Percentiles rank a stretch among this genome's conserved stretches.
Conservation (phyloP, 306 rosid species). For the Rosa persica region DNA sequence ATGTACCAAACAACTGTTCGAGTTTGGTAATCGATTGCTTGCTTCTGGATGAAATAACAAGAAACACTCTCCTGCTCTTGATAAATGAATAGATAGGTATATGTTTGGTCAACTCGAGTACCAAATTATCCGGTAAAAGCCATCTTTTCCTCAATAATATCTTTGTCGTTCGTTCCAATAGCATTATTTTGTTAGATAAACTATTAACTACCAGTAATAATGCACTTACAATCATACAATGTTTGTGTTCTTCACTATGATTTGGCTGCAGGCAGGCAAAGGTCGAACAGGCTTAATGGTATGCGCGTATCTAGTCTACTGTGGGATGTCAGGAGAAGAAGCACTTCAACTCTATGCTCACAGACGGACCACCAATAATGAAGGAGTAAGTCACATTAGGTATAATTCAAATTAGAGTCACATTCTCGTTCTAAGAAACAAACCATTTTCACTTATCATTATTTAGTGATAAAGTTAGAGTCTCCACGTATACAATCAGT, state of each 20-base stretch:
- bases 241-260: background rate
- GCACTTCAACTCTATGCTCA: constrained; percentile 90
- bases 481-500: background rate
- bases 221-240: background rate
- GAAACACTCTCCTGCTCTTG: background rate
- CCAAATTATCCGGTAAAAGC: too few relatives aligned
- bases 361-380: constrained; percentile 84
- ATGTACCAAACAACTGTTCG: background rate
- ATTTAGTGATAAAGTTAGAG: constrained; percentile 13
- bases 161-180: too few relatives aligned
- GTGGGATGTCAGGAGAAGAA: constrained; percentile 81
- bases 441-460: background rate
- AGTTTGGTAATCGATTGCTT: background rate
- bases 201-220: background rate
- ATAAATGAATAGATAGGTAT: background rate
- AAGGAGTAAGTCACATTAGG: constrained; percentile 91
- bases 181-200: background rate
- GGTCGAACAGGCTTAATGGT: constrained; percentile 98
- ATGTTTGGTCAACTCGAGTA: background rate
- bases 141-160: too few relatives aligned
- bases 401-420: constrained; percentile 30
- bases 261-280: constrained; percentile 89
- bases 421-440: constrained; percentile 11
- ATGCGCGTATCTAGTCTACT: constrained; percentile 67
- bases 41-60: background rate